phyloP scores from a whole-genome alignment of 1,284 basidiomycete genomes.

The Clitocybe nebularis region DNA sequence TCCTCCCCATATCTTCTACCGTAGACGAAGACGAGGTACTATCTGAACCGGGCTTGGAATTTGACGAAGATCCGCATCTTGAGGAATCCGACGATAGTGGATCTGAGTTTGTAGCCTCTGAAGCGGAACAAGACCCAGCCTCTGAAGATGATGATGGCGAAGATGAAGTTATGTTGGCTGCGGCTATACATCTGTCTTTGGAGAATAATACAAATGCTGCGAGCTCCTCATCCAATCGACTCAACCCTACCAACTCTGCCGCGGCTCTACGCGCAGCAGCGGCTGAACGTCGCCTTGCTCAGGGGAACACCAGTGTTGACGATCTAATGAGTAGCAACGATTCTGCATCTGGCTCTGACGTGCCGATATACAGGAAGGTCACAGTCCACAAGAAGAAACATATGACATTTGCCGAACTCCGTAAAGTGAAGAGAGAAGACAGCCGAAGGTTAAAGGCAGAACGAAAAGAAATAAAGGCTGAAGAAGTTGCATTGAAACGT shows the following conservation, averaged over 20 bases:
- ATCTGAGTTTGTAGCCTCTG: conserved; percentile 52
- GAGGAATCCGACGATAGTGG: conserved; percentile 54
- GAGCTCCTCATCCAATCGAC: conserved; percentile 31
- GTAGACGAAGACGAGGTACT: conserved; percentile 21
- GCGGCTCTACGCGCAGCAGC: conserved; percentile 47
- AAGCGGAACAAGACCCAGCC: conserved; percentile 29
- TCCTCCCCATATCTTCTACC: conserved; percentile 16
- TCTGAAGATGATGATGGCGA: conserved; percentile 27
- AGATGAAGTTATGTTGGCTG: conserved; percentile 56
- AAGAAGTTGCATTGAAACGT: conserved; percentile 45
- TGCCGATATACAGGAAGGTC: conserved; percentile 15
- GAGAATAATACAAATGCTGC: conserved; percentile 33
- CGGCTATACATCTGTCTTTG: conserved; percentile 54
- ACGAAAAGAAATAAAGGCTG: conserved; percentile 34
- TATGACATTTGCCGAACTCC: conserved; percentile 36
- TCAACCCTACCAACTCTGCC: conserved; percentile 30
- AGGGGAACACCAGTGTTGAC: conserved; percentile 25
- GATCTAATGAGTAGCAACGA: conserved; percentile 24
- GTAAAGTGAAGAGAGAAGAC: conserved; percentile 23
- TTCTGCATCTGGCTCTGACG: conserved; percentile 23
- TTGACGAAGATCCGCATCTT: conserved; percentile 29
- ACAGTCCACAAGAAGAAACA: conserved; percentile 27
- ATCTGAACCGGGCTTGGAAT: conserved; percentile 37
- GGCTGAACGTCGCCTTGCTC: conserved; percentile 47
- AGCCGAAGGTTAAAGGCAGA: conserved; percentile 23